Evolutionary conservation across 345 rosid genomes (phyloP).

Genomic region (Aquilaria sinensis): DNA sequence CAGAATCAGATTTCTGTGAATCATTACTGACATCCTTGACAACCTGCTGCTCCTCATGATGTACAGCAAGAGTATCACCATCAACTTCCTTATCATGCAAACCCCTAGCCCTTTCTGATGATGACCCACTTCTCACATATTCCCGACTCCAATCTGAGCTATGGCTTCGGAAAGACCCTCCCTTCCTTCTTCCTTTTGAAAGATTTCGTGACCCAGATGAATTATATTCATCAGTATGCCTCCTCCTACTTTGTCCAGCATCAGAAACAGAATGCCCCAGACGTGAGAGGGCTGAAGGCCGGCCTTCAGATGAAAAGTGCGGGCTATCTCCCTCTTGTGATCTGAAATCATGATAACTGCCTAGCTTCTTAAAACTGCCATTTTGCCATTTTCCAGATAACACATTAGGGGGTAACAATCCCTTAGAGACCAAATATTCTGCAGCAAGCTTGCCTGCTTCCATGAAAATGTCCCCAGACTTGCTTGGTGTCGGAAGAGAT

Average conservation of each 20-base stretch:
- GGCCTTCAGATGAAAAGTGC: slow-evolving; percentile 33
- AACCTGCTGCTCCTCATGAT: slow-evolving; percentile 48
- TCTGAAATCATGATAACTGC: slow-evolving; percentile 54
- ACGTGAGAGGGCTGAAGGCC: slow-evolving; percentile 48
- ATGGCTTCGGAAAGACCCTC: slow-evolving; percentile 41
- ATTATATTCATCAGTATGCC: slow-evolving; percentile 54
- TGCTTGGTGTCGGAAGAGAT: slow-evolving; percentile 48
- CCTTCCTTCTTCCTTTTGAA: slow-evolving; percentile 60
- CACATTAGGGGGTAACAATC: slow-evolving; percentile 47
- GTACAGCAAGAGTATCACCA: slow-evolving; percentile 39
- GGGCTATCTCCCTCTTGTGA: slow-evolving; percentile 49
- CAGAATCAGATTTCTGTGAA: slow-evolving; percentile 40
- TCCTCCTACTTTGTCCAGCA: slow-evolving; percentile 43
- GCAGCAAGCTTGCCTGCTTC: slow-evolving; percentile 95
- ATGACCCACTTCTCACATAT: slow-evolving; percentile 60
- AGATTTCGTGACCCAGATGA: slow-evolving; percentile 43
- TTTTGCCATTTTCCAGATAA: slow-evolving; percentile 77
- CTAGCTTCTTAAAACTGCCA: slow-evolving; percentile 55
- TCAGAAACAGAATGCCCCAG: slow-evolving; percentile 41
- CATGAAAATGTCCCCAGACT: slow-evolving; percentile 50
- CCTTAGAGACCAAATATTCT: slow-evolving; percentile 88
- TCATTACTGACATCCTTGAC: slow-evolving; percentile 46
- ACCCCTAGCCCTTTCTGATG: slow-evolving; percentile 55
- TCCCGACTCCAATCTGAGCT: slow-evolving; percentile 65
- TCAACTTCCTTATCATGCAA: slow-evolving; percentile 52